Conservation (phyloP, 176 grass and related monocot genomes). For the Cocos nucifera region DNA sequence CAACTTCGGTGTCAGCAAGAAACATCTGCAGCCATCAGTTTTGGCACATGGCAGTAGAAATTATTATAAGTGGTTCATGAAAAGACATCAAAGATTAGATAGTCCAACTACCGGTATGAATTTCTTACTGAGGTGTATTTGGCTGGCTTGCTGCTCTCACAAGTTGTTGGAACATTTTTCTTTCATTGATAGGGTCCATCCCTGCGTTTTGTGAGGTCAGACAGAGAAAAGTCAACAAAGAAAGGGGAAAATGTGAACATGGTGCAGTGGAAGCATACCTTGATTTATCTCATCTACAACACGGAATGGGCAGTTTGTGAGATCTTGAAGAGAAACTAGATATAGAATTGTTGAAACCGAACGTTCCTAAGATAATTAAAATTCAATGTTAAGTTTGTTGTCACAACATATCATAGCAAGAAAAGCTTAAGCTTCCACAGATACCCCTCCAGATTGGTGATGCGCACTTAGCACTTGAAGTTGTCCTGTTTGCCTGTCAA, state of each 20-base stretch:
- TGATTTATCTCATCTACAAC: slow-evolving; percentile 99
- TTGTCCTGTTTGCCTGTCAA: slow-evolving; percentile 71
- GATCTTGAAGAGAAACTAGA: slow-evolving; percentile 94
- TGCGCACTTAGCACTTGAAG: slow-evolving; percentile 91
- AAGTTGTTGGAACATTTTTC: slow-evolving; percentile 99
- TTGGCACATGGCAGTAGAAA: neutral
- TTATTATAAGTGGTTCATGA: slow-evolving; percentile 6
- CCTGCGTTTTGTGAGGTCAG: slow-evolving; percentile 33
- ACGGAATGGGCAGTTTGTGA: slow-evolving; percentile 83
- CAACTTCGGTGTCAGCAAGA: slow-evolving; percentile 89
- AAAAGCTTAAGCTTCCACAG: neutral
- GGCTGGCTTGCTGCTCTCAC: slow-evolving; percentile 87
- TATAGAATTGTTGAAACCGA: slow-evolving; percentile 95
- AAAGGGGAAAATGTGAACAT: neutral
- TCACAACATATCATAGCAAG: too few species aligned
- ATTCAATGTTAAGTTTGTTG: slow-evolving; percentile 6
- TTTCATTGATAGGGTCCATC: slow-evolving; percentile 97
- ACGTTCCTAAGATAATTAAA: slow-evolving; percentile 51
- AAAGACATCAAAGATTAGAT: neutral
- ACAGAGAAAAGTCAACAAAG: neutral
- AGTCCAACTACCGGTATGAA: neutral
- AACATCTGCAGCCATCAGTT: slow-evolving; percentile 40
- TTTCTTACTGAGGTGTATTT: slow-evolving; percentile 82
- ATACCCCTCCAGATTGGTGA: slow-evolving; percentile 99
- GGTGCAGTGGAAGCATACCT: slow-evolving; percentile 26